These are phyloP conservation scores for Crithidia bombi DNA, from an alignment of 208 protist genomes.

Conservation along the genomic window DNA sequence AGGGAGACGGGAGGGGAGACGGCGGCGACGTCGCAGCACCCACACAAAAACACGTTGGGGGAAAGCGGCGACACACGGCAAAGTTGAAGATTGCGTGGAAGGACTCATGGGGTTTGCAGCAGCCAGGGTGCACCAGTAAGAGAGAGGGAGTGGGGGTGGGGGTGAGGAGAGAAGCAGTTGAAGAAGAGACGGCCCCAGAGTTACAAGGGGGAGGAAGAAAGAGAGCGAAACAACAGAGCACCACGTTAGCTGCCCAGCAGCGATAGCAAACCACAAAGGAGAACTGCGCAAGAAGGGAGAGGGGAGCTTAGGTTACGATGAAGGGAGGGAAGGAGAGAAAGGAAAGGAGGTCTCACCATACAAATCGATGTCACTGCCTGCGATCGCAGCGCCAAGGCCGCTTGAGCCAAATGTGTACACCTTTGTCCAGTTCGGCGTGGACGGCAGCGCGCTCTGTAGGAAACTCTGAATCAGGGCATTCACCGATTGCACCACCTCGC, in stretches of 20 bases:
- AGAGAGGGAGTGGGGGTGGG: neutral
- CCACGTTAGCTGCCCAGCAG: no score
- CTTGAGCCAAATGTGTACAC: conserved; percentile 77
- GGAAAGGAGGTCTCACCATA: conserved; percentile 75
- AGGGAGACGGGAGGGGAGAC: neutral
- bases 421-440: conserved; percentile 46
- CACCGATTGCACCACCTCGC: conserved; percentile 29
- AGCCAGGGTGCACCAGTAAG: no score
- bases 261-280: neutral
- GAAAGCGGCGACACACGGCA: no score
- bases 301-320: conserved; percentile 1
- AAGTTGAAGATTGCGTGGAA: neutral
- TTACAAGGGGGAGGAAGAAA: neutral
- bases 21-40: neutral
- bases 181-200: neutral
- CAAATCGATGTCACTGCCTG: conserved; percentile 92
- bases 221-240: no score
- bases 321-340: conserved; percentile 13
- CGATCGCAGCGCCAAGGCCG: conserved; percentile 74
- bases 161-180: neutral
- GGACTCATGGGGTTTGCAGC: no score
- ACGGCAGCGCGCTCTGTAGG: conserved; percentile 15
- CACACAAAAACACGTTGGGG: neutral
- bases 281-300: neutral
- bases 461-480: conserved; percentile 24